Evolutionary conservation across 2,329 filamentous ascomycete genomes (phyloP), one percentile per base, ranked within the genome.

Genomic region (Neodidymelliopsis sp.): DNA sequence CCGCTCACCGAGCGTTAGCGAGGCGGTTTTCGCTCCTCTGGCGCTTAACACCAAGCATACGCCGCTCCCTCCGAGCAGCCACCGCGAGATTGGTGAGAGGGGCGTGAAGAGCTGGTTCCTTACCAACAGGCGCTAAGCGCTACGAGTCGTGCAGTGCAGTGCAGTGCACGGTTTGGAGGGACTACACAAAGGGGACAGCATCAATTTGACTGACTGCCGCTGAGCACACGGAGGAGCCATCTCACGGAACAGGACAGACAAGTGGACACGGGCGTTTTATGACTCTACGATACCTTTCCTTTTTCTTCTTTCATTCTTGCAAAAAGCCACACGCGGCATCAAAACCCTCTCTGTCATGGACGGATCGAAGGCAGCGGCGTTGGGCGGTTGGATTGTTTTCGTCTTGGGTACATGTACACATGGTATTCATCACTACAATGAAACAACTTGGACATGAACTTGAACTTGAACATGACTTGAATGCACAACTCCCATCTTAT

Each of bases 41-140:
- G 57, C 67, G 56, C 64, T 72, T 60, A 72, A 72, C 54, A 49
- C 60, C 45, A 67, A 67, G 60, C 61, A 64, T 57, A 45, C 55
- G 49, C 47, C 57, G 48, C 52, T 60, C 57, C 62, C 65, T 30
- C 54, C 63, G 49, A 44, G 49, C 47, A 49, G 55, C 52, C 33
- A 53, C 38, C 47, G 51, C 56, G 57, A 62, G 49, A 57, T 66
- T 59, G 65, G 46, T 13, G 56, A 51, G 25, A 39, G 39, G 38
- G 54, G 49, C 15, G 59, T 60, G 40, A 58, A 57, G 37, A 54
- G 55, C 45, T 52, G 53, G 36, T 71, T 71, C 56, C 44, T 71
- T 38, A 67, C 63, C 50, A 71, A 71, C 63, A 62, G 54, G 56
- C 48, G 57, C 58, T 71, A 63, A 33, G 4, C 18, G 10, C 6